These are phyloP conservation scores for Berberis vulgaris DNA, from an alignment of 164 flowering plant species.

Conservation along the genomic window DNA sequence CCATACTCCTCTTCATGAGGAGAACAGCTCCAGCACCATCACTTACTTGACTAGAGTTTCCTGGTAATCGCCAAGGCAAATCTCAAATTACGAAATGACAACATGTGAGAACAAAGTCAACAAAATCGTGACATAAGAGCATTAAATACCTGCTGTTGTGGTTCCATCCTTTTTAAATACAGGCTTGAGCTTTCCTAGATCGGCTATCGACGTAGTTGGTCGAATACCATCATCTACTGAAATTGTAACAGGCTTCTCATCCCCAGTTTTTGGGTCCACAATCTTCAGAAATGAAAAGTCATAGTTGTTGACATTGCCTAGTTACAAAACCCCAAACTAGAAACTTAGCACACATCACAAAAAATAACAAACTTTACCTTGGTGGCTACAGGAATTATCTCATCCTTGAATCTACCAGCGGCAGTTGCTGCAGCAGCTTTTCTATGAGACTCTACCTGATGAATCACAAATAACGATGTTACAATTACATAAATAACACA, in stretches of 20 bases:
- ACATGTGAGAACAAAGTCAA: neutral
- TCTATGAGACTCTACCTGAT: constrained; percentile 82
- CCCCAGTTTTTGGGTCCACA: constrained; percentile 90
- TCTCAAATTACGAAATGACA: neutral
- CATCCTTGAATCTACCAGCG: constrained; percentile 87
- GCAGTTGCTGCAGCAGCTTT: constrained; percentile 94
- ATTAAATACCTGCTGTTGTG: constrained; percentile 80
- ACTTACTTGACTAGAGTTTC: constrained; percentile 96
- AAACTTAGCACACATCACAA: neutral
- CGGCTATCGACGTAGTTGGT: constrained; percentile 47
- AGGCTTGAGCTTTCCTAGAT: constrained; percentile 67
- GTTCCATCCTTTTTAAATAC: constrained; percentile 84
- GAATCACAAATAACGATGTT: neutral
- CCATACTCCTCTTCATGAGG: constrained; percentile 87
- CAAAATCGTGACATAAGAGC: neutral
- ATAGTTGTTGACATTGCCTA: neutral
- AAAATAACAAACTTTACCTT: constrained; percentile 36
- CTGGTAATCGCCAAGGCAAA: constrained; percentile 18
- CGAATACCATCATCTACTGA: constrained; percentile 95
- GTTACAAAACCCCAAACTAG: neutral
- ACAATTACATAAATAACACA: neutral
- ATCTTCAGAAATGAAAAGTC: constrained; percentile 31
- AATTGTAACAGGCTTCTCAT: constrained; percentile 60
- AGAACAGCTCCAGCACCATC: constrained; percentile 99
- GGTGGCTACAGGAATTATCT: constrained; percentile 83